phyloP scores from a whole-genome alignment of 2,329 filamentous ascomycete genomes.

The Didymella exigua region DNA sequence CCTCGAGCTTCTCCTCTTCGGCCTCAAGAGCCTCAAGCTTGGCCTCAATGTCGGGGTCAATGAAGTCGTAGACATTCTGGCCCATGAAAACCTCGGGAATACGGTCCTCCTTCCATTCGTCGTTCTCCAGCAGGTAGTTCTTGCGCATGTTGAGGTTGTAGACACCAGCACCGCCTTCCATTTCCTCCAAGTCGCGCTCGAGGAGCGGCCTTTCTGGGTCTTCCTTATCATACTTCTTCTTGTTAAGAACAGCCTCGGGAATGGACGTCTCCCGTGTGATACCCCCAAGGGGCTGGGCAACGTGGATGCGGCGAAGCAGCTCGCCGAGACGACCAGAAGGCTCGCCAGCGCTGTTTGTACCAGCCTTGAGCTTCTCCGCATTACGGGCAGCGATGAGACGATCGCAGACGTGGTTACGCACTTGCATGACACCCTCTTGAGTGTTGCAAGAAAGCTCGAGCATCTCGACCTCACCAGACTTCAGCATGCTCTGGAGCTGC shows the following conservation, averaged over 20 bases:
- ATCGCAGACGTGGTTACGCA: constrained; percentile 95
- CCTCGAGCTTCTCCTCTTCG: constrained; percentile 91
- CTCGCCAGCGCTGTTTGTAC: constrained; percentile 78
- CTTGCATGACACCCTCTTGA: constrained; percentile 88
- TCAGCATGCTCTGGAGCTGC: constrained; percentile 78
- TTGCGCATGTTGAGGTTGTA: constrained; percentile 91
- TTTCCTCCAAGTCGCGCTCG: constrained; percentile 85
- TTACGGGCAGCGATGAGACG: constrained; percentile 91
- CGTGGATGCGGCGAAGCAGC: constrained; percentile 92
- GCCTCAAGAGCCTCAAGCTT: constrained; percentile 92
- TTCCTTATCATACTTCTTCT: constrained; percentile 87
- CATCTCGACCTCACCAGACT: constrained; percentile 88
- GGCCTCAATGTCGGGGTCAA: constrained; percentile 94
- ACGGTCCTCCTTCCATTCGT: constrained; percentile 95
- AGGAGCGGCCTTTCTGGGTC: constrained; percentile 84
- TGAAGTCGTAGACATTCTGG: constrained; percentile 96
- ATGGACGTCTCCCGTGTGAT: constrained; percentile 81
- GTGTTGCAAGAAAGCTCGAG: constrained; percentile 95
- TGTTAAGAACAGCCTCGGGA: constrained; percentile 78
- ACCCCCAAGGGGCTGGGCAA: constrained; percentile 89
- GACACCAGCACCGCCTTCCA: constrained; percentile 93
- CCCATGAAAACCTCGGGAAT: constrained; percentile 93
- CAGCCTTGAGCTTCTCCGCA: constrained; percentile 90
- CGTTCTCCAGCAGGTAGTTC: constrained; percentile 84
- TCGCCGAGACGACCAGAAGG: constrained; percentile 83